Base-by-base conservation (phyloP, 2,329 filamentous ascomycete genomes). In the Pseudogymnoascus sp. region DNA sequence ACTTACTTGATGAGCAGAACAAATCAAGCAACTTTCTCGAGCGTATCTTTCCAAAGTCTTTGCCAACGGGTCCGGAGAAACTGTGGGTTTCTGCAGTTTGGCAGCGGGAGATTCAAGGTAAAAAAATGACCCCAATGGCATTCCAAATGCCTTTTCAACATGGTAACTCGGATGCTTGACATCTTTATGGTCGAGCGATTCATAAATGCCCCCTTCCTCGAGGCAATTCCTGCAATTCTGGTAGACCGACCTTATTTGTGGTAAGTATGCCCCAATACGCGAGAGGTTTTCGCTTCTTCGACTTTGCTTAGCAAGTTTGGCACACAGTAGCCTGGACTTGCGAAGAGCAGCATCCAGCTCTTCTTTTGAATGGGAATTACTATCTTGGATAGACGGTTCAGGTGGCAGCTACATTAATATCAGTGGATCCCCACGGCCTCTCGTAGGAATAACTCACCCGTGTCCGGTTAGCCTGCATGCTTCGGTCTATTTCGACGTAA, bases 1-100 rank as follows among this genome's bases (percentile, higher is more conserved):
- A 56, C 50, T 56, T 33, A 56, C 50, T 6, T 56, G 28, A 33
- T 56, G 50, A n/a, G 50, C 50, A 56, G 50, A 56, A 22, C 50
- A 56, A 22, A 35, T 56, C 22, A 56, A 22, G 11, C 50, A 56
- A 14, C 50, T 33, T 56, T 19, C 50, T 56, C 50, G 50, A 33
- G 50, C 10, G 6, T 56, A 56, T 56, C 28, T 14, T 35, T 56
- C 50, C 16, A 56, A 2, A 2, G 50, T 33, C 5, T 56, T 22
- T 35, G n/a, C 28, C 28, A 56, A 12, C 14, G 28, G 50, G 4
- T 56, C 28, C 14, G 10, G 28, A 56, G 10, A 33, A 33, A 11
- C 50, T 33, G 28, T 33, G 28, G 14, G n/a, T 12, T 56, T 22
- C 16, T 22, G 28, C 22, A 3, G 50, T 12, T 33, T 56, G 50